Evolutionary conservation across 1,284 basidiomycete genomes (phyloP), one percentile per base, ranked within the genome.

Genomic region (Rhodotorula glutinis): DNA sequence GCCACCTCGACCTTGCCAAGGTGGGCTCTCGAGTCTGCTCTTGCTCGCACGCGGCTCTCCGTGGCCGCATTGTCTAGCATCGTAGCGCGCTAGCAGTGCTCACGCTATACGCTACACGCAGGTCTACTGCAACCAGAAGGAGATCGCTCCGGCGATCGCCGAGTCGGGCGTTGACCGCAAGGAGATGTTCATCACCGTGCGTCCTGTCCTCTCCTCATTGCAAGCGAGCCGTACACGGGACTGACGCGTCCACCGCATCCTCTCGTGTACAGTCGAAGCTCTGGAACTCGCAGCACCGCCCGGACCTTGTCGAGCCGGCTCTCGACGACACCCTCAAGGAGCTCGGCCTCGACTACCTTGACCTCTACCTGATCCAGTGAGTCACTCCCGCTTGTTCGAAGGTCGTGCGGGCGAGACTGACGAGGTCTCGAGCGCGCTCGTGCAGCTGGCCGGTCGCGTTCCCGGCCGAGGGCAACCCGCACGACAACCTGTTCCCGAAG

Each of bases 391-490:
- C 52, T 47, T n/a, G 5, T 46, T 40, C 23, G 7, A 23, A 11
- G 29, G 2, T 16, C 5, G 19, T 29, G 3, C 23, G 41, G 14
- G 2, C 16, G 25, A 47, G 25, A 65, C 58, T 74, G 88, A 87
- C 43, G 92, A 4, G 25, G 5, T 14, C 11, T 17, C 2, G 11
- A 38, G 7, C 33, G 33, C 49, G 4, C 21, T 14, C 30, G 8
- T 33, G 94, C 67, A 91, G 94, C 82, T 95, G 91, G 91, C 91
- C 92, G 1, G 86, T 90, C 46, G 69, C 78, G 0, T 76, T 80
- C 65, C 54, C 51, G 9, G 49, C 65, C n/a, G 66, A 63, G 56
- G 73, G 66, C 41, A 61, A 75, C 61, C 75, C 72, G 11, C 38
- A 56, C 21, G 14, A 43, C 30, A 65, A 73, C 65, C 80, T 88